Evolutionary conservation across 495 filamentous ascomycete genomes (phyloP).

Genomic region (Daldinia childiae): DNA sequence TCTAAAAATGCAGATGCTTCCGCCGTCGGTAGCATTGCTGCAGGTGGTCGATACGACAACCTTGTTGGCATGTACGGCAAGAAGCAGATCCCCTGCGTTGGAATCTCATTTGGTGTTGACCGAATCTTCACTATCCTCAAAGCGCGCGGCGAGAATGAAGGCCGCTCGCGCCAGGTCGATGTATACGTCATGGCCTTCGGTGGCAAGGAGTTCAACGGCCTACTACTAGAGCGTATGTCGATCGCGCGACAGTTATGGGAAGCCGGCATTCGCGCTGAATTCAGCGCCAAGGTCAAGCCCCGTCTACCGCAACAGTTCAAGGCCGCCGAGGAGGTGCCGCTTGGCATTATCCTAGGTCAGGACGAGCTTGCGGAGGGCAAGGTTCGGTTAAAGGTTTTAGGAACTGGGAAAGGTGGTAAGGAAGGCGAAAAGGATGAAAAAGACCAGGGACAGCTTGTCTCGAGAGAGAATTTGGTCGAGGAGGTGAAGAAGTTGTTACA

Average conservation of each 20-base stretch:
- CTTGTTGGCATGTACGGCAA: slow-evolving; percentile 83
- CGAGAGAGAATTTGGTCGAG: slow-evolving; percentile 62
- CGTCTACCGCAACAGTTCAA: slow-evolving; percentile 84
- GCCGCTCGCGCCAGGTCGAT: slow-evolving; percentile 65
- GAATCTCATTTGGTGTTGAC: slow-evolving; percentile 85
- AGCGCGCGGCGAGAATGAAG: slow-evolving; percentile 61
- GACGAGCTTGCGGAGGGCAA: slow-evolving; percentile 81
- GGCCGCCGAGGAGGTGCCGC: slow-evolving; percentile 77
- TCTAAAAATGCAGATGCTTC: slow-evolving; percentile 57
- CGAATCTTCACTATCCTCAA: slow-evolving; percentile 84
- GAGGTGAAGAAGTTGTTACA: slow-evolving; percentile 64
- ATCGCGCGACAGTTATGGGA: slow-evolving; percentile 77
- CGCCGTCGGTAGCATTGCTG: slow-evolving; percentile 76
- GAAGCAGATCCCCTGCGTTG: slow-evolving; percentile 78
- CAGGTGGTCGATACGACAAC: slow-evolving; percentile 82
- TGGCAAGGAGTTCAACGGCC: slow-evolving; percentile 77
- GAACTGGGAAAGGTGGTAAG: slow-evolving; percentile 53
- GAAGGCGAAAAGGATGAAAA: slow-evolving; percentile 79
- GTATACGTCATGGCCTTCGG: slow-evolving; percentile 87
- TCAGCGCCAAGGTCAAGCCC: slow-evolving; percentile 81
- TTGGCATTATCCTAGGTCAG: slow-evolving; percentile 83
- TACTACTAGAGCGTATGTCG: slow-evolving; percentile 80
- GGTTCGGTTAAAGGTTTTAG: slow-evolving; percentile 80
- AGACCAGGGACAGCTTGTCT: slow-evolving; percentile 68
- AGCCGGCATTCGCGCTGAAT: slow-evolving; percentile 79